A percentile compares a stretch with the other conserved stretches of the same genome.
phyloP scores from a whole-genome alignment of 1,139 yeast species.

The Kurtzmaniella quercitrusa region DNA sequence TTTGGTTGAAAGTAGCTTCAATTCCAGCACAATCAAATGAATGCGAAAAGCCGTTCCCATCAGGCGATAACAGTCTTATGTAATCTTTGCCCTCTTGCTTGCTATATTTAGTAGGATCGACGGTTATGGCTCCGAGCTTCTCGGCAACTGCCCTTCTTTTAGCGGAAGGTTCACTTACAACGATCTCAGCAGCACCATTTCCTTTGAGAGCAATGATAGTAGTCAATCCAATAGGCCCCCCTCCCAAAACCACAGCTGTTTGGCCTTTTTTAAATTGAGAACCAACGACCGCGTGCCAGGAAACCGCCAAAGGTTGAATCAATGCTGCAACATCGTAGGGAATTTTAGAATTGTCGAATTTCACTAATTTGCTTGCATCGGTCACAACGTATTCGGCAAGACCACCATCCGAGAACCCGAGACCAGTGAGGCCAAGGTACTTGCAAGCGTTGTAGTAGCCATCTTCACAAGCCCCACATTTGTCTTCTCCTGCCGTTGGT shows the following conservation, averaged over 20 bases:
- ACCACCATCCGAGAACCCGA: conserved; percentile 45
- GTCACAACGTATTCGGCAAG: conserved; percentile 40
- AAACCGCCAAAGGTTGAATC: conserved; percentile 41
- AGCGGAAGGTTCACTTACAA: conserved; percentile 58
- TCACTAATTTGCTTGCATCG: conserved; percentile 29
- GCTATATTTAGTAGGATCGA: conserved; percentile 36
- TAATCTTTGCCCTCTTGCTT: conserved; percentile 37
- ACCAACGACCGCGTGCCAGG: conserved; percentile 45
- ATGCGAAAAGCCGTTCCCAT: conserved; percentile 51
- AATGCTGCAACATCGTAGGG: conserved; percentile 46
- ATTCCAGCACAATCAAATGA: conserved; percentile 63
- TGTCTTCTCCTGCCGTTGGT: conserved; percentile 19
- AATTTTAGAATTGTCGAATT: conserved; percentile 25
- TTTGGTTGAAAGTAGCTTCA: conserved; percentile 48
- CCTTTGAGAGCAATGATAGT: conserved; percentile 55
- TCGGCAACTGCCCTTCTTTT: conserved; percentile 51
- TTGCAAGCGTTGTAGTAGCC: conserved; percentile 48
- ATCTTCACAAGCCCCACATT: conserved; percentile 38
- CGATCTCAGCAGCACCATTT: conserved; percentile 47
- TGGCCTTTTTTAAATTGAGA: conserved; percentile 39
- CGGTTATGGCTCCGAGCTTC: conserved; percentile 44
- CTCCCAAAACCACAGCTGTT: conserved; percentile 51
- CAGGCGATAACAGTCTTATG: conserved; percentile 32
- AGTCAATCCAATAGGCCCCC: conserved; percentile 63
- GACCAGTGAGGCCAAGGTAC: conserved; percentile 38